Conservation (phyloP, 1,284 basidiomycete species). For the Puccinia hordei region DNA sequence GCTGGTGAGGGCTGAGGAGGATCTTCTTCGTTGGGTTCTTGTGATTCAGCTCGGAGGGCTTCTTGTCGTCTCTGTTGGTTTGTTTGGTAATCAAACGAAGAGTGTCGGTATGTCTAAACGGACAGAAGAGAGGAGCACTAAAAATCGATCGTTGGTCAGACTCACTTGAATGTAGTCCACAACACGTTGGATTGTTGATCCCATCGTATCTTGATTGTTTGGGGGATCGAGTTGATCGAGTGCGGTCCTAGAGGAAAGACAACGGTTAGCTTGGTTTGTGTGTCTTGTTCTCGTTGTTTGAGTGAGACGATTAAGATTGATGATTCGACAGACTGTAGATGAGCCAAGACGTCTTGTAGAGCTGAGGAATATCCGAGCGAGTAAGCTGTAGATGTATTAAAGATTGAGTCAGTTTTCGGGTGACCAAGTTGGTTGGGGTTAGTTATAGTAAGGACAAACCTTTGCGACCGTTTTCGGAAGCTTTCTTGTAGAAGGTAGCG, state of each 20-base stretch:
- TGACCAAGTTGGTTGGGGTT: neutral
- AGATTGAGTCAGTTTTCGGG: neutral
- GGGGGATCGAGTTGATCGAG: conserved; percentile 23
- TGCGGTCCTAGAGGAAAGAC: conserved; percentile 9
- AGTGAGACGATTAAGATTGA: neutral
- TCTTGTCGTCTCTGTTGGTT: conserved; percentile 33
- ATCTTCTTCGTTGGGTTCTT: conserved; percentile 41
- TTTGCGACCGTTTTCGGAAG: conserved; percentile 43
- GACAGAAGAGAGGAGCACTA: too few species aligned
- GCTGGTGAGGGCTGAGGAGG: neutral
- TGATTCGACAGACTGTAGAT: conserved; percentile 24
- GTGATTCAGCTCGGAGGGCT: conserved; percentile 41
- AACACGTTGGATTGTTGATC: conserved; percentile 35
- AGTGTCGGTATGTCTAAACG: neutral
- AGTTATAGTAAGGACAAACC: neutral
- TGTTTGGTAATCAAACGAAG: too few species aligned
- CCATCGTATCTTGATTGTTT: conserved; percentile 26
- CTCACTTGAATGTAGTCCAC: conserved; percentile 44
- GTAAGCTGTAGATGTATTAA: conserved; percentile 24
- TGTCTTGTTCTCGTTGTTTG: neutral
- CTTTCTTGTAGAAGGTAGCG: conserved; percentile 48
- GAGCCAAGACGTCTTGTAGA: conserved; percentile 43
- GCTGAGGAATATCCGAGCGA: conserved; percentile 34
- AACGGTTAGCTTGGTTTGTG: neutral
- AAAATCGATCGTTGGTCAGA: neutral